Conservation (phyloP, 2,329 filamentous ascomycete species). For the Pseudogymnoascus sp. region DNA sequence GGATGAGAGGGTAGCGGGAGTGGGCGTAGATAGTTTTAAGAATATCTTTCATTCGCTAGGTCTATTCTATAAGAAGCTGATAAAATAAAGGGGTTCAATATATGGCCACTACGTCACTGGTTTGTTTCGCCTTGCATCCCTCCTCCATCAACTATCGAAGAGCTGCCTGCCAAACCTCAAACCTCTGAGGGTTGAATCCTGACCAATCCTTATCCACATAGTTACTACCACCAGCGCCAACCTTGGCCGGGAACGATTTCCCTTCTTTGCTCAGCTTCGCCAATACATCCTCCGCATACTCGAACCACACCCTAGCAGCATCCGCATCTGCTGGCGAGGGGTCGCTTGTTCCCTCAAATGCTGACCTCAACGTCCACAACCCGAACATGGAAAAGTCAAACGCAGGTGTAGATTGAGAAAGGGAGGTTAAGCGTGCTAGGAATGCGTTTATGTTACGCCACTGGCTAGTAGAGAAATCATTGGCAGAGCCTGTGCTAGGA, state of each 20-base stretch:
- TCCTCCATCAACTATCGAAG: neutral
- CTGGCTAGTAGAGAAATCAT: slow-evolving; percentile 14
- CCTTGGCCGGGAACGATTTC: slow-evolving; percentile 13
- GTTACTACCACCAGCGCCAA: slow-evolving; percentile 17
- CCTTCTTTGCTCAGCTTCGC: slow-evolving; percentile 14
- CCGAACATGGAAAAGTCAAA: slow-evolving; percentile 26
- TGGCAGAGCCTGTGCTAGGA: slow-evolving; percentile 6
- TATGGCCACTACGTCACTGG: neutral
- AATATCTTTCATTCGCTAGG: neutral
- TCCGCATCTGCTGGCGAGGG: slow-evolving; percentile 15
- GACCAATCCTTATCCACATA: slow-evolving; percentile 21
- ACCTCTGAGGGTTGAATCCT: slow-evolving; percentile 25
- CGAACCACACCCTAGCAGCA: slow-evolving; percentile 23
- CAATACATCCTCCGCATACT: slow-evolving; percentile 16
- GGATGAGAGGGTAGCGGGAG: neutral
- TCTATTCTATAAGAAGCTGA: neutral
- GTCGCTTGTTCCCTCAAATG: slow-evolving; percentile 21
- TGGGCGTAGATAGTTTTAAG: slow-evolving; percentile 6
- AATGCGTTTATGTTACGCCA: slow-evolving; percentile 22
- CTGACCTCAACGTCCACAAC: slow-evolving; percentile 26
- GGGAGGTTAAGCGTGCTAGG: slow-evolving; percentile 24
- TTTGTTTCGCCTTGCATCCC: neutral
- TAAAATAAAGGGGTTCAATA: neutral
- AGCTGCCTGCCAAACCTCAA: slow-evolving; percentile 21
- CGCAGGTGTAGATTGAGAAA: slow-evolving; percentile 10